Evolutionary conservation across 75 land plant species (phyloP), one percentile per base, ranked within the genome.

Genomic region (Pinus tabuliformis): DNA sequence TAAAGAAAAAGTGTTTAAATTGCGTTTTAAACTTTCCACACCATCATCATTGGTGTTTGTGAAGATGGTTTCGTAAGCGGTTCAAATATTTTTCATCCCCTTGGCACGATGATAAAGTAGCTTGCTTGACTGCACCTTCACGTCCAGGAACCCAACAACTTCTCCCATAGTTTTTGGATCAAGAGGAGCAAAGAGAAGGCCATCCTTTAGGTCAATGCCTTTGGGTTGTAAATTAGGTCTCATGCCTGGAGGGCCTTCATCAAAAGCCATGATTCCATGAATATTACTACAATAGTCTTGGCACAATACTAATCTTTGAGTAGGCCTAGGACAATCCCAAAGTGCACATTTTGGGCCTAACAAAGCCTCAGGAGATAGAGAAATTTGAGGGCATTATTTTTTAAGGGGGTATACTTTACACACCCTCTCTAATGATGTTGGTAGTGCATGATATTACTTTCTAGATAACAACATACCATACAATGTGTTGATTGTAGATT

Each of bases 191-290:
- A 93, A 93, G 15, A 95, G 92, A 26, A 91, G 86, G 58, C 93
- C 88, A 86, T 95, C 98, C 72, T 95, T 95, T 61, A 95, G 78
- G 70, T 92, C 95, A 78, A 95, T 95, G 36, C 98, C 98, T 13
- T 92, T 89, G 70, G 98, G 98, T 56, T 93, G 81, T 20, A 95
- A 73, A 60, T 92, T 88, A 16, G 98, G 98, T 70, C 77, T 61
- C 90, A 85, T 93, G 14, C 98, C 95, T 80, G 85, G 93, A 68
- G 90, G 90, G 11, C 95, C 93, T 82, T 95, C 98, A 76, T 73
- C 86, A 24, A 82, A 49, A 39, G 98, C 95, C 70, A 95, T 70
- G 36, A 60, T 80, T 80, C 89, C 88, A 84, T 95, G 98, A 76
- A 87, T 88, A 70, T 78, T 81, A 33, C 95, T 95, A 81, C 98